Conservation (phyloP, 305 asterid species). For the Fraxinus ornus region DNA sequence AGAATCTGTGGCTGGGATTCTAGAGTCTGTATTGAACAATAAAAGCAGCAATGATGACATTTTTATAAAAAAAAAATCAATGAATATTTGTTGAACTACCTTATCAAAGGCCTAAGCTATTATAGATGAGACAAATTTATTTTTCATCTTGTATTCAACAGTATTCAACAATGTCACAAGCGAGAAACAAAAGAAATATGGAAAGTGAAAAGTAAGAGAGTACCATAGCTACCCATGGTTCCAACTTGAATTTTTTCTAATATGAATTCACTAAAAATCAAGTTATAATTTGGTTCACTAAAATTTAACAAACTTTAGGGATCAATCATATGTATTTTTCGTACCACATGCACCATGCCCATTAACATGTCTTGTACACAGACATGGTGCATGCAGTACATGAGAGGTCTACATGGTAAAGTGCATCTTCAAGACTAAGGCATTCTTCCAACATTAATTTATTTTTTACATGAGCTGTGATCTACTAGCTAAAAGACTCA, state of each 20-base stretch:
- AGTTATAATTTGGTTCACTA: neutral
- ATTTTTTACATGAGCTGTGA: neutral
- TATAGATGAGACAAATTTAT: neutral
- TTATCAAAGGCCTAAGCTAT: neutral
- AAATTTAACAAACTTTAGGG: neutral
- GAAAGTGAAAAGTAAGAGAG: neutral
- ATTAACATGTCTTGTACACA: neutral
- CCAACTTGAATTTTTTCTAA: neutral
- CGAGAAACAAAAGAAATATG: neutral
- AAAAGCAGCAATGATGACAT: neutral
- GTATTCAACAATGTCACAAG: neutral
- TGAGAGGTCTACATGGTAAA: neutral
- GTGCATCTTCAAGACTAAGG: neutral
- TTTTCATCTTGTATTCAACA: neutral
- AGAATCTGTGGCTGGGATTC: slow-evolving; percentile 47
- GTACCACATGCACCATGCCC: neutral
- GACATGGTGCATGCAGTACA: neutral
- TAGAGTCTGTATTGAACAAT: slow-evolving; percentile 47
- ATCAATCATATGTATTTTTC: neutral
- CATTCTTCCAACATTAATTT: neutral
- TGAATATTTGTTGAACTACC: neutral
- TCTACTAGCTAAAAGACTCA: neutral
- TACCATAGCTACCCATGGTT: neutral
- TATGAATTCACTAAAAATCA: neutral
- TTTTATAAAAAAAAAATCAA: neutral